Base-by-base conservation (phyloP, 768 basidiomycete species). In the Boletus eberwhitei region DNA sequence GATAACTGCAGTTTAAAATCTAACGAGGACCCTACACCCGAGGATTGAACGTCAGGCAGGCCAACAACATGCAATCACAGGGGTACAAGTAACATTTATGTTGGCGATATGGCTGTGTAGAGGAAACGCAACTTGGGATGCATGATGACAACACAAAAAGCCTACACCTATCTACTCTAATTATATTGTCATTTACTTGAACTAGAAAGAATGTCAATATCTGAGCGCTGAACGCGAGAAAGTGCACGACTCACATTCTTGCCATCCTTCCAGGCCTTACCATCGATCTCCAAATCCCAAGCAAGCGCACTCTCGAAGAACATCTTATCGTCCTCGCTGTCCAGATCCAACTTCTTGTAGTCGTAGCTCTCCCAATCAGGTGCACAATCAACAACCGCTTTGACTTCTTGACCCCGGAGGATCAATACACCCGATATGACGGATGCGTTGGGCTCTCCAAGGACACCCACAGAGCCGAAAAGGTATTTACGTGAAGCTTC, bases 401-500 rank as follows among this genome's bases (percentile, higher is more conserved):
- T 74, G 64, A 77, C 73, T 8, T 93, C 88, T 64, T 82, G 79
- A 16, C 97, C 97, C 50, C 96, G 89, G 57, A 81, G 70, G 74
- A 99, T 87, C 61, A 98, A 72, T 47, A 74, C 84, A 68, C 97
- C 97, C 42, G 84, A 68, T 74, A 97, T 93, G 69, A 88, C 52
- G 38, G 87, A 90, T 74, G 90, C 78, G 74, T 90, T 89, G 69
- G 78, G 48, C 64, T 75, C 74, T 68, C 97, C 96, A 54, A 95
- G 85, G 21, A 99, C 97, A 70, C 92, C 93, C 43, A 93, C 72
- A 41, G 92, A 95, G 14, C 87, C 96, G 72, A 98, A 97, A 60
- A 95, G 81, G 79, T 97, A 96, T 74, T 97, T 96, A 74, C 96
- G 88, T 22, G 94, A 93, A 11, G 85, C 97, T 77, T 98, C 97